phyloP scores from a whole-genome alignment of 2,329 filamentous ascomycete genomes.

The Zymoseptoria brevis region DNA sequence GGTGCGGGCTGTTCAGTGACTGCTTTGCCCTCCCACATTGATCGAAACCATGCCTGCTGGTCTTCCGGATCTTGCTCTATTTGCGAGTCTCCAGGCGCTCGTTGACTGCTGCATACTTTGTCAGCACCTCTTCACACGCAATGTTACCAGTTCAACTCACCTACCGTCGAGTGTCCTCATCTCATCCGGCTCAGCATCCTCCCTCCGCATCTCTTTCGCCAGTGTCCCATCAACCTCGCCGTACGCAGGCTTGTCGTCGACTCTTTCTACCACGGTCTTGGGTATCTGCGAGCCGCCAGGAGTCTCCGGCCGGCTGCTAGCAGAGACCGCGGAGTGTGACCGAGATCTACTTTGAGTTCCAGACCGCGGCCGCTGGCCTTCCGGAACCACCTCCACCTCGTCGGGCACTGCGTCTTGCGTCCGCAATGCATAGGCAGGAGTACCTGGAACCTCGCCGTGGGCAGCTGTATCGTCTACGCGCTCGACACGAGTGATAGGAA shows the following conservation, averaged over 20 bases:
- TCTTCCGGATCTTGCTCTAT: slow-evolving; percentile 10
- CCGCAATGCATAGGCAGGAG: slow-evolving; percentile 51
- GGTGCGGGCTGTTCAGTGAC: slow-evolving; percentile 10
- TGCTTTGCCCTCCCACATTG: slow-evolving; percentile 25
- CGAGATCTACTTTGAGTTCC: slow-evolving; percentile 29
- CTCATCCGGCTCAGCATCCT: slow-evolving; percentile 53
- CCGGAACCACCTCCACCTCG: slow-evolving; percentile 51
- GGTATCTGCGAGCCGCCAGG: slow-evolving; percentile 49
- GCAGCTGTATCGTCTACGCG: slow-evolving; percentile 51
- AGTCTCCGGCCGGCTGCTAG: slow-evolving; percentile 39
- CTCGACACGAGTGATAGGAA: slow-evolving; percentile 56
- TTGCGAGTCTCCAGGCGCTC: not conserved
- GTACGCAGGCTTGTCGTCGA: slow-evolving; percentile 50
- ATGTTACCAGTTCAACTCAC: slow-evolving; percentile 29
- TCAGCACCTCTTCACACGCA: not conserved
- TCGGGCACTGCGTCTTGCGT: slow-evolving; percentile 55
- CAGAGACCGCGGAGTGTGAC: slow-evolving; percentile 30
- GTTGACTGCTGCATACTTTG: slow-evolving; percentile 1
- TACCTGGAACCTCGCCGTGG: slow-evolving; percentile 56
- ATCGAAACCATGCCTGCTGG: slow-evolving; percentile 26
- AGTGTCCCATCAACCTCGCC: slow-evolving; percentile 55
- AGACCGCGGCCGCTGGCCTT: slow-evolving; percentile 35
- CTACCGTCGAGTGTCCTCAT: slow-evolving; percentile 49
- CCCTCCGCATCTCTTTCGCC: slow-evolving; percentile 48
- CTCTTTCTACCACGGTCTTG: slow-evolving; percentile 53